Conservation (phyloP, 148 eudicot genomes). For the Vaccinium vitisidaea region DNA sequence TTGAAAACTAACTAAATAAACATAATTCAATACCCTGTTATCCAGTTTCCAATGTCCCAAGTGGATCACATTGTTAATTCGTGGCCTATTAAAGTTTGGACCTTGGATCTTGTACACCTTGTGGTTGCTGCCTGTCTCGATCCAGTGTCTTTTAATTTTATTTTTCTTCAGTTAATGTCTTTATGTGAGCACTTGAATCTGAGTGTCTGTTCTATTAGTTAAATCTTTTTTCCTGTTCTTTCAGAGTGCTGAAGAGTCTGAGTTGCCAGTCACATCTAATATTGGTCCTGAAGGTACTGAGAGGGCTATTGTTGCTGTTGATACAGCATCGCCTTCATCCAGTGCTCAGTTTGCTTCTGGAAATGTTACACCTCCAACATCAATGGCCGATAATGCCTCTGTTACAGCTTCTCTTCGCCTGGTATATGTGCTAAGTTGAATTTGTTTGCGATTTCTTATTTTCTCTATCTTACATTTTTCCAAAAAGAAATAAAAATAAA, state of each 20-base stretch:
- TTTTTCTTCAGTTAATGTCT: not conserved
- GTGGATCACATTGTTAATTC: not conserved
- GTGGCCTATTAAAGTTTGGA: not conserved
- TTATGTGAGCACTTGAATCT: not conserved
- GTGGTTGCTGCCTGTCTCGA: not conserved
- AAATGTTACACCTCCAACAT: constrained; percentile 41
- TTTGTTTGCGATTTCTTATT: not conserved
- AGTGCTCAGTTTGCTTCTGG: constrained; percentile 39
- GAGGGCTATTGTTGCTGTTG: constrained; percentile 34
- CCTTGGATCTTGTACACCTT: not conserved
- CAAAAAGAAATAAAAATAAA: not conserved
- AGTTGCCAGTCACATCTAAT: constrained; percentile 41
- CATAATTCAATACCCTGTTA: not conserved
- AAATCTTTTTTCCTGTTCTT: constrained; percentile 12
- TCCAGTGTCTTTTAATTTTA: not conserved
- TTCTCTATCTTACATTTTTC: not conserved
- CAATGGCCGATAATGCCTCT: constrained; percentile 59
- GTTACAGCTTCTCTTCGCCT: constrained; percentile 76
- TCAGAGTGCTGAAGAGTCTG: constrained; percentile 62
- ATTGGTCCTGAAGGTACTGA: constrained; percentile 42
- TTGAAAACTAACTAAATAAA: not conserved
- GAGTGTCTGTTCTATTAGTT: not conserved
- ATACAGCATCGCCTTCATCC: constrained; percentile 48
- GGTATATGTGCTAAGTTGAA: constrained; percentile 39
- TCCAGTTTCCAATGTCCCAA: not conserved